Conservation (phyloP, 23 red algal species). For the Gracilaria caudata region DNA sequence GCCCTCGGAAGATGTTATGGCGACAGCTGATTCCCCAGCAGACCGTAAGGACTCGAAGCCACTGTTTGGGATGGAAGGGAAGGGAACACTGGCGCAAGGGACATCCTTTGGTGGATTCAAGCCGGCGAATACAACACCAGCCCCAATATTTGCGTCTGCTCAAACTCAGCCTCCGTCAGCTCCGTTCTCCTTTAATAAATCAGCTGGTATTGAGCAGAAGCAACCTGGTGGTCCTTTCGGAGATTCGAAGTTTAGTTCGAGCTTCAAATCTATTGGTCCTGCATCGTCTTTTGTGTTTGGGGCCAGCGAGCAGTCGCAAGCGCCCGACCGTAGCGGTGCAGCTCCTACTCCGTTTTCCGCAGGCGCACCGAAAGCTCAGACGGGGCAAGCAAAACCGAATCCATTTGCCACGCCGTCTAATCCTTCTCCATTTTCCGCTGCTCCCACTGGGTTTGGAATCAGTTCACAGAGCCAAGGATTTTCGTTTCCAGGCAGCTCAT, state of each 20-base stretch:
- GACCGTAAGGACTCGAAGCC: conserved; percentile 6
- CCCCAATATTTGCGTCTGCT: conserved; percentile 7
- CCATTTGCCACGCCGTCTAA: background rate
- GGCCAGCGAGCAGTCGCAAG: background rate
- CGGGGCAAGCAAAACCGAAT: background rate
- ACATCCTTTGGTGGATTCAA: conserved; percentile 14
- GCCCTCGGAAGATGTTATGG: conserved; percentile 21
- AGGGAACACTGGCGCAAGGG: background rate
- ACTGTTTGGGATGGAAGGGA: background rate
- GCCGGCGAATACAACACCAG: background rate
- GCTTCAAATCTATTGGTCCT: conserved; percentile 4
- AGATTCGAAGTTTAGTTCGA: conserved; percentile 42
- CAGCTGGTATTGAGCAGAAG: background rate
- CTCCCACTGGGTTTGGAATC: conserved; percentile 16
- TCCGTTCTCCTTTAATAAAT: conserved; percentile 6
- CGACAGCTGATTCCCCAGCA: background rate
- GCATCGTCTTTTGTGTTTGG: conserved; percentile 37
- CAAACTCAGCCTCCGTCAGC: background rate
- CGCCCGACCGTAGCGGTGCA: background rate
- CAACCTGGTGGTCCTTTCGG: conserved; percentile 22
- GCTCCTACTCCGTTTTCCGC: background rate
- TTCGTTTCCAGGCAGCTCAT: conserved; percentile 10
- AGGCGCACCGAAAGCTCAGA: background rate
- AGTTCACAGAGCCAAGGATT: conserved; percentile 18
- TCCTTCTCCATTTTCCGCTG: background rate